Base-by-base conservation (phyloP, 176 grass and related monocot genomes). In the Ensete glaucum region DNA sequence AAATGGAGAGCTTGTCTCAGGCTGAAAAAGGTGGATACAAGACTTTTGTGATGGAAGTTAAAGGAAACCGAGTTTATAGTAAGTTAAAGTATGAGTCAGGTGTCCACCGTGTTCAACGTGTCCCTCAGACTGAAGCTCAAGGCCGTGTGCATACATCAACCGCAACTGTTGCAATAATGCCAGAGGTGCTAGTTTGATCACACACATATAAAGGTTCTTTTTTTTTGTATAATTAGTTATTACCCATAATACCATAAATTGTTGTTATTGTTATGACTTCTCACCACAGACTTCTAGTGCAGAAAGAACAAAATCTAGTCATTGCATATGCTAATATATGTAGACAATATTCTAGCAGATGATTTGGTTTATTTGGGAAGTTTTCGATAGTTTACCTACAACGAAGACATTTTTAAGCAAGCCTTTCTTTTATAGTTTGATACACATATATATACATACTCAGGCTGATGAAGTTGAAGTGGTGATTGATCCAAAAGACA, bases 391-490 rank as follows among this genome's bases (percentile, higher is more conserved):
- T 43, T 43, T 43, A 5, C 34, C 34, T 43, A 6, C 5, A 43
- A 43, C 34, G 34, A 43, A 43, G 34, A 43, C 4, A 43, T 43
- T 43, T 6, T 43, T 43, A 43, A 43, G 71, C 2, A 74, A 9
- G 27, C 64, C 51, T 62, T 64, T 82, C 69, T 51, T 76, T 25
- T 73, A 2, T 67, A 11, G 3, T 17, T 52, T 51, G 73, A 72
- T 29, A 73, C 58, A 22, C 67, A 43, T 27, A 62, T 52, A 71
- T 77, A 29, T 7, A 66, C 19, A 50, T 83, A 71, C 64, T 55
- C 69, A 97, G 93, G 93, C 93, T 64, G 85, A 93, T 77, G 93
- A 97, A 87, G 90, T 97, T 83, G 93, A 97, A 57, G 87, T 97
- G 26, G 85, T 88, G 83, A 93, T 97, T 81, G 93, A 97, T 85